Evolutionary conservation across 257 asterid species (phyloP).

Genomic region (Lavandula angustifolia): DNA sequence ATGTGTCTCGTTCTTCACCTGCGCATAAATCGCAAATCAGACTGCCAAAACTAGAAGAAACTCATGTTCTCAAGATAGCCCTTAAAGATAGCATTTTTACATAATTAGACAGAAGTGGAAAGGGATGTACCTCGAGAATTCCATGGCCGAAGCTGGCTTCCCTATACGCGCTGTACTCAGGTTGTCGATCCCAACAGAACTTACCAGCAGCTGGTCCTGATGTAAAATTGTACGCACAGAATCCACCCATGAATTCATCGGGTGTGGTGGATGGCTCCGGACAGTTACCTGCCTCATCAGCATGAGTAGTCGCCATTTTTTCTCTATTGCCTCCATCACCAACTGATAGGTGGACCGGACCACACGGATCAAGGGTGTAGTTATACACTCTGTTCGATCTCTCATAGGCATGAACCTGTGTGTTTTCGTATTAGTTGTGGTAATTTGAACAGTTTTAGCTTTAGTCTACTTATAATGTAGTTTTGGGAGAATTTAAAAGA

Average conservation of each 20-base stretch:
- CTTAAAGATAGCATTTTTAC: no score
- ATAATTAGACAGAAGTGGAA: background rate
- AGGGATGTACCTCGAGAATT: constrained; percentile 64
- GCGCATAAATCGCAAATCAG: constrained; percentile 26
- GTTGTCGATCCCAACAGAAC: constrained; percentile 92
- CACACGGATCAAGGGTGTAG: constrained; percentile 84
- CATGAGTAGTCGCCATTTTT: constrained; percentile 72
- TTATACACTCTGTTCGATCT: constrained; percentile 91
- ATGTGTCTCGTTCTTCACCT: constrained; percentile 88
- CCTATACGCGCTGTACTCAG: constrained; percentile 86
- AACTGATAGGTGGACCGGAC: constrained; percentile 72
- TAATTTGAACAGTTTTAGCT: no score
- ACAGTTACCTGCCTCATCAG: constrained; percentile 73
- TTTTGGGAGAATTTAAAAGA: background rate
- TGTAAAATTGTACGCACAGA: constrained; percentile 76
- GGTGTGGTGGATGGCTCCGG: constrained; percentile 78
- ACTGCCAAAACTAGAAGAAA: background rate
- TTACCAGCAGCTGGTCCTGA: constrained; percentile 90
- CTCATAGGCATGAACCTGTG: constrained; percentile 94
- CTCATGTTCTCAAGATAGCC: background rate
- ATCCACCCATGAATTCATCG: constrained; percentile 77
- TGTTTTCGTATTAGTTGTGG: background rate
- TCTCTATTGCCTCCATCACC: constrained; percentile 97
- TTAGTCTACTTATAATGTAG: background rate
- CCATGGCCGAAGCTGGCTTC: constrained; percentile 97